Conservation (phyloP, 2,329 filamentous ascomycete genomes). For the Phyllachora maydis region DNA sequence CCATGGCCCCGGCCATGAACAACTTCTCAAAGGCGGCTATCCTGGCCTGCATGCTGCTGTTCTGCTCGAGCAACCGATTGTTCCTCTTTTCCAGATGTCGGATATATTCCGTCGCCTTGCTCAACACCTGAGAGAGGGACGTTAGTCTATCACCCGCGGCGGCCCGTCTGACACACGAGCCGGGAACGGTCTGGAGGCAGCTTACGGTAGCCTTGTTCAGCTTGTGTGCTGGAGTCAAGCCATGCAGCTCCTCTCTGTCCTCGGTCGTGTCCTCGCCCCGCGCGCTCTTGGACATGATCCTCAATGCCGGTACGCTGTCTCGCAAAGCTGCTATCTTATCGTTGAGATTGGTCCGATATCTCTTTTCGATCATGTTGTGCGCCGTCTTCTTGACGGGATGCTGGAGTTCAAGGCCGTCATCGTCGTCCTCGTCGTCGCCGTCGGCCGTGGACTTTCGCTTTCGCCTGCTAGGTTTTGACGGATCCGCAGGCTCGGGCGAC, state of each 20-base stretch:
- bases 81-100: conserved; percentile 84
- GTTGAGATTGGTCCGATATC: conserved; percentile 89
- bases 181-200: not conserved
- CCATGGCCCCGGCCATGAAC: conserved; percentile 58
- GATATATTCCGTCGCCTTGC: conserved; percentile 94
- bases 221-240: conserved; percentile 74
- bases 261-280: conserved; percentile 47
- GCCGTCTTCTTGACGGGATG: conserved; percentile 76
- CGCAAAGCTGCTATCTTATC: conserved; percentile 88
- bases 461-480: conserved; percentile 25
- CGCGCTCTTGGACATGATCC: conserved; percentile 59
- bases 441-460: conserved; percentile 53
- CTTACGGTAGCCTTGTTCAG: conserved; percentile 84
- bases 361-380: conserved; percentile 96
- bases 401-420: conserved; percentile 34
- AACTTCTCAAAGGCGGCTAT: conserved; percentile 61
- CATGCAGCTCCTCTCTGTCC: conserved; percentile 64
- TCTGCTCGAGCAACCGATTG: conserved; percentile 62
- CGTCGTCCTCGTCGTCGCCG: conserved; percentile 36
- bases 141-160: conserved; percentile 6
- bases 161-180: not conserved
- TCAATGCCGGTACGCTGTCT: conserved; percentile 78
- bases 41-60: conserved; percentile 55
- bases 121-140: conserved; percentile 40
- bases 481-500: conserved; percentile 32